Percentiles rank a stretch among this genome's conserved stretches.
phyloP scores from a whole-genome alignment of 2,329 filamentous ascomycete genomes.

The Aureobasidium leucospermi region DNA sequence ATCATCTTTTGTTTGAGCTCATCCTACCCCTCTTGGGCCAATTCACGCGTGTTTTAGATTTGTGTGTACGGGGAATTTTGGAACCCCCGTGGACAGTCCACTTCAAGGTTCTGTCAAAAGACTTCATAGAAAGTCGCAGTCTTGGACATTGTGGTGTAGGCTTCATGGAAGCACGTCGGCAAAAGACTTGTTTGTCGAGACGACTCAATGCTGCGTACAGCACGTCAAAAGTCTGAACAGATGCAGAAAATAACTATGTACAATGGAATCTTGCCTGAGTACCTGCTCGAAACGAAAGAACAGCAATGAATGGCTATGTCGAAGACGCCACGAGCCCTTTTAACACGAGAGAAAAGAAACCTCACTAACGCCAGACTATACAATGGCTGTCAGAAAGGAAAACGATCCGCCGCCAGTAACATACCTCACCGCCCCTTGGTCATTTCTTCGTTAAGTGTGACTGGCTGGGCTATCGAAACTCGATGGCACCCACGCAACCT shows the following conservation, averaged over 20 bases:
- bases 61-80: too few species aligned
- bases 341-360: not conserved
- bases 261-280: not conserved
- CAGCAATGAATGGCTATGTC: not conserved
- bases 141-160: too few species aligned
- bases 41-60: too few species aligned
- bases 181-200: too few species aligned
- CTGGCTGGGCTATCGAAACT: constrained; percentile 58
- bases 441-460: constrained; percentile 1
- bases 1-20: too few species aligned
- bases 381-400: not conserved
- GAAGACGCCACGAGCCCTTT: not conserved
- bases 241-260: not conserved
- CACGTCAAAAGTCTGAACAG: not conserved
- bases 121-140: too few species aligned
- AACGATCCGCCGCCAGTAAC: not conserved
- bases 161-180: too few species aligned
- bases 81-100: too few species aligned
- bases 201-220: too few species aligned
- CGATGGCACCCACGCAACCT: constrained; percentile 77
- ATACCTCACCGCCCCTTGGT: not conserved
- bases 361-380: not conserved
- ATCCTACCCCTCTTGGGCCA: too few species aligned
- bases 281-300: not conserved
- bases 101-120: too few species aligned